Conservation (phyloP, 2,329 filamentous ascomycete species). For the Fusarium equiseti region DNA sequence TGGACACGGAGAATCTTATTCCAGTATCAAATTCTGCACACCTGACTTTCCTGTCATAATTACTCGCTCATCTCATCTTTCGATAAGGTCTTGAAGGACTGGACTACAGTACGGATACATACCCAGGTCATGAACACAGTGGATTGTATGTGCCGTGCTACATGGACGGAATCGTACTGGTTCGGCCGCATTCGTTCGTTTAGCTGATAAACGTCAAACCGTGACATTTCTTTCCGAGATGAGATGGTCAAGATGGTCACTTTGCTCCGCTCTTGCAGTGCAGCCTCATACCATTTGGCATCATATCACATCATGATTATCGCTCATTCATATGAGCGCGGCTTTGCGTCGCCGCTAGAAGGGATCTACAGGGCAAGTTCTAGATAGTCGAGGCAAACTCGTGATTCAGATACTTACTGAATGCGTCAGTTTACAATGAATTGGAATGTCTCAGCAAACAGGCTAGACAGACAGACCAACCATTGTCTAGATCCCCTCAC, state of each 20-base stretch:
- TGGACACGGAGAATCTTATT: constrained; percentile 45
- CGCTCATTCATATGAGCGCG: constrained; percentile 7
- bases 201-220: constrained; percentile 30
- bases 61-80: not conserved
- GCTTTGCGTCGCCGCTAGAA: constrained; percentile 16
- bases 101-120: not conserved
- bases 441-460: constrained; percentile 26
- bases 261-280: constrained; percentile 25
- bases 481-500: not conserved
- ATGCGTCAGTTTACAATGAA: constrained; percentile 11
- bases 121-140: constrained; percentile 23
- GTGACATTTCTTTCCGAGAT: constrained; percentile 38
- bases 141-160: constrained; percentile 14
- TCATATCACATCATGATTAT: constrained; percentile 2
- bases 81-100: constrained; percentile 20
- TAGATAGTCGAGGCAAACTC: not conserved
- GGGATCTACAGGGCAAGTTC: constrained; percentile 1
- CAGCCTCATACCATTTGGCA: constrained; percentile 13
- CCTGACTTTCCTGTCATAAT: constrained; percentile 15
- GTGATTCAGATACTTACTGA: constrained; percentile 9
- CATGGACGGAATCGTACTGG: constrained; percentile 36
- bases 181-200: constrained; percentile 24
- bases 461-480: constrained; percentile 6
- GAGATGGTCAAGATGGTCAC: constrained; percentile 15
- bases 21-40: constrained; percentile 41